These are phyloP conservation scores for Leccinum fallax DNA, from an alignment of 1,284 basidiomycete species.

Conservation along the genomic window DNA sequence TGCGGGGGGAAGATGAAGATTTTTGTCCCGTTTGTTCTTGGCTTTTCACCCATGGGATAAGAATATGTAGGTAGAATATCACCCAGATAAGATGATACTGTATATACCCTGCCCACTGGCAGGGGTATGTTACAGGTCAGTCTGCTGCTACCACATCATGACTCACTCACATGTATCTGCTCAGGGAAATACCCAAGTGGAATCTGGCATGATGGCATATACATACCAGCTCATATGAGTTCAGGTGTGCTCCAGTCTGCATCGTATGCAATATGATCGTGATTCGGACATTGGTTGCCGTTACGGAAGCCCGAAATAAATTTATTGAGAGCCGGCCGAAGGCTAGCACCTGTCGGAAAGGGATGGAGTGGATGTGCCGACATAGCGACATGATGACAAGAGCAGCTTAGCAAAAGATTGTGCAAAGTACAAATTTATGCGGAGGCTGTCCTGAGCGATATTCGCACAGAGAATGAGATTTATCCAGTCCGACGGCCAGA, in stretches of 20 bases:
- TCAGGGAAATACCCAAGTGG: neutral
- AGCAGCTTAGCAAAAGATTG: neutral
- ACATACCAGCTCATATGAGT: neutral
- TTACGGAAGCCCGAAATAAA: neutral
- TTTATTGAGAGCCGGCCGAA: neutral
- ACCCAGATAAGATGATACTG: neutral
- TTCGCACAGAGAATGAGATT: neutral
- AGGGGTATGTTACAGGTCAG: neutral
- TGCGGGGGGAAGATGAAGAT: neutral
- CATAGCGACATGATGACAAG: neutral
- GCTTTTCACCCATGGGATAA: neutral
- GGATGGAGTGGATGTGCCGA: neutral
- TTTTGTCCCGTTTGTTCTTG: neutral
- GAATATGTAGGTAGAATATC: neutral
- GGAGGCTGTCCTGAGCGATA: neutral
- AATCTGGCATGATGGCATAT: neutral
- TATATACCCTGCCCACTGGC: neutral
- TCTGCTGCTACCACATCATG: neutral
- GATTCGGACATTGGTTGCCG: neutral
- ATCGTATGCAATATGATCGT: too few species aligned
- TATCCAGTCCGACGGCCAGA: neutral
- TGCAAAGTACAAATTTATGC: neutral
- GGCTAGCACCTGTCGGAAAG: neutral
- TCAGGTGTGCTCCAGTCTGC: neutral
- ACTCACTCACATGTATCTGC: neutral